phyloP scores from a whole-genome alignment of 2,329 filamentous ascomycete species.

The Sarocladiaceae sp. region DNA sequence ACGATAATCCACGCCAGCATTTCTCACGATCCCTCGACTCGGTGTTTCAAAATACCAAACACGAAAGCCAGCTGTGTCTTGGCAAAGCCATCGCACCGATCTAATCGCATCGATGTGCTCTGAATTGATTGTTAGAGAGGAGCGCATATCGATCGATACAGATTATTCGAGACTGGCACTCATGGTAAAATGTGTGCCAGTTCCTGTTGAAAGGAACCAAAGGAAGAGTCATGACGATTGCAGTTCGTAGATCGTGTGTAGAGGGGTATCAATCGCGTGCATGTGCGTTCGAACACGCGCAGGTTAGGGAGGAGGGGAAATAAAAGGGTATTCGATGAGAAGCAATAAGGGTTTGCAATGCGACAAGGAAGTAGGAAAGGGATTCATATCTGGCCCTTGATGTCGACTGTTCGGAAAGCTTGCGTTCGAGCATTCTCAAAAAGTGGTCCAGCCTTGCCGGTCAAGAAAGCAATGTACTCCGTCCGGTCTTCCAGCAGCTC shows the following conservation, averaged over 20 bases:
- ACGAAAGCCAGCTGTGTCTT: too few species aligned
- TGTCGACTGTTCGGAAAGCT: slow-evolving; percentile 86
- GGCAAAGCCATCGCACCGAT: too few species aligned
- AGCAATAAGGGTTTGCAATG: not conserved
- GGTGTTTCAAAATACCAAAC: too few species aligned
- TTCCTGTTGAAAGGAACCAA: too few species aligned
- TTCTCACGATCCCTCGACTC: too few species aligned
- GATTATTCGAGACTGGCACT: not conserved
- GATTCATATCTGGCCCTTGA: slow-evolving; percentile 89
- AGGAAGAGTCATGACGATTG: too few species aligned
- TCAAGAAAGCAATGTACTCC: slow-evolving; percentile 68
- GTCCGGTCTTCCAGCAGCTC: slow-evolving; percentile 72
- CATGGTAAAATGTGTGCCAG: too few species aligned
- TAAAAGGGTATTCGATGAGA: not conserved
- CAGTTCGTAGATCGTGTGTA: too few species aligned
- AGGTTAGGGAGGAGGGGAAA: not conserved
- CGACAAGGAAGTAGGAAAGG: not conserved
- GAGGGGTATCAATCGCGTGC: too few species aligned
- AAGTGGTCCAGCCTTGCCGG: slow-evolving; percentile 64
- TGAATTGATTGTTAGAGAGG: slow-evolving; percentile 3
- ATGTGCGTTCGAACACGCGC: not conserved
- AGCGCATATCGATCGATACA: not conserved
- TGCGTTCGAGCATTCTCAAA: slow-evolving; percentile 71
- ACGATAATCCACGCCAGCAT: too few species aligned
- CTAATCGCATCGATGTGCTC: not conserved